Evolutionary conservation across 352 stramenopile genomes (phyloP), one percentile per base, ranked within the genome.

Genomic region (Pelagophyceae sp.): DNA sequence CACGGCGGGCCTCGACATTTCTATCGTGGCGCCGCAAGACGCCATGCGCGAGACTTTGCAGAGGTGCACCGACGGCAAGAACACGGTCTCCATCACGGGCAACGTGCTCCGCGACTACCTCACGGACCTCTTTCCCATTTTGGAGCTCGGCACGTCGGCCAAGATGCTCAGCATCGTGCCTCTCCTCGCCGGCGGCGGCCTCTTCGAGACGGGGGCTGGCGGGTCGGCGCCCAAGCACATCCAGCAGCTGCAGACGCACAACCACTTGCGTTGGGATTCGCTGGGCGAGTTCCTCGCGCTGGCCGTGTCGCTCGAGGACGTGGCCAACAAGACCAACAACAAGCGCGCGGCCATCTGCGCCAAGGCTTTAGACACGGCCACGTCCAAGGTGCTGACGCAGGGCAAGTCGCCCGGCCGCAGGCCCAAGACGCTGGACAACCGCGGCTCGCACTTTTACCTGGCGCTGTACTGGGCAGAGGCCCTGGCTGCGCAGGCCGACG

Each of bases 141-240:
- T 93, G 6, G 88, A 93, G 78, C 78, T 93, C 20, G 88, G 88
- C 61, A 93, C 88, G 35, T 89, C 82, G 20, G 88, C 88, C 27
- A 93, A 93, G 81, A 93, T 93, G 88, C 83, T 93, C 51, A 87
- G 81, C 2, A 91, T 93, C 80, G 88, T 93, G 29, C 88, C 88
- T n/a, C 78, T 93, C 35, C 81, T 93, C 45, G 83, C 83, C 45
- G 88, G 88, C 72, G 87, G 87, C 74, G 88, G 88, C 75, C 80
- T 93, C 23, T 92, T 90, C 75, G 87, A 92, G 77, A 92, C 88
- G 23, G 88, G 87, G 75, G 88, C 88, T 58, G 88, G 88, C 75
- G 88, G 88, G 61, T 90, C 84, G 35, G 87, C 88, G 70, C 88
- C 88, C 29, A 92, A 92, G 78, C 88, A 92, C 77, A 87, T 92